Evolutionary conservation across 2,329 filamentous ascomycete genomes (phyloP), one percentile per base, ranked within the genome.

Genomic region (Neofusicoccum sp.): DNA sequence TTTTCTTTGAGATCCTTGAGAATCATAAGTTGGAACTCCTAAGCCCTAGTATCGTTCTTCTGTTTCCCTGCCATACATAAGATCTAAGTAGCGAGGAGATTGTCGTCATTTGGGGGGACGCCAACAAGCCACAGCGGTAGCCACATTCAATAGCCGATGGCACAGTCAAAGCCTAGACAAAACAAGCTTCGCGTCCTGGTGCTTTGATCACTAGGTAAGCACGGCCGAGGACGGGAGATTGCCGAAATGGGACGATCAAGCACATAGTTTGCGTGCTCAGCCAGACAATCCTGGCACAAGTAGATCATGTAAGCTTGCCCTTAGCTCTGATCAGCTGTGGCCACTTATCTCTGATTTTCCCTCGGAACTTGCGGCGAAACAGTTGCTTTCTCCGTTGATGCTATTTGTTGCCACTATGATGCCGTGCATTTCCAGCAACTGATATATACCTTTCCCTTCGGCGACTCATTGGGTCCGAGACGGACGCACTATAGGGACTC

Each of bases 101-200:
- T n/a, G n/a, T n/a, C n/a, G n/a, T n/a, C n/a, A n/a, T n/a, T n/a
- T n/a, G n/a, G n/a, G n/a, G n/a, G n/a, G n/a, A n/a, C n/a, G n/a
- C n/a, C n/a, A n/a, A n/a, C n/a, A n/a, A n/a, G 28, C 45, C 28
- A 33, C 45, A 48, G 9, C 45, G 36, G 28, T 30, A 33, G 28
- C 51, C 8, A 33, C 28, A 41, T 24, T 24, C n/a, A 31, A n/a
- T 20, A 12, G 51, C 11, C 26, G 28, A 28, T 16, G 51, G 4
- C 26, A n/a, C 28, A 56, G 1, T 2, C n/a, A 31, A 56, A 30
- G 51, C 38, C 51, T 56, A 56, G 51, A 31, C 51, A 26, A 56
- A 56, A 56, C 38, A 56, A 56, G 51, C 51, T 56, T 56, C 51
- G 24, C 30, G 28, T 33, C 3, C 51, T 26, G 51, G 33, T 43